phyloP scores from a whole-genome alignment of 2,329 filamentous ascomycete genomes.

The Grosmannia clavigera region DNA sequence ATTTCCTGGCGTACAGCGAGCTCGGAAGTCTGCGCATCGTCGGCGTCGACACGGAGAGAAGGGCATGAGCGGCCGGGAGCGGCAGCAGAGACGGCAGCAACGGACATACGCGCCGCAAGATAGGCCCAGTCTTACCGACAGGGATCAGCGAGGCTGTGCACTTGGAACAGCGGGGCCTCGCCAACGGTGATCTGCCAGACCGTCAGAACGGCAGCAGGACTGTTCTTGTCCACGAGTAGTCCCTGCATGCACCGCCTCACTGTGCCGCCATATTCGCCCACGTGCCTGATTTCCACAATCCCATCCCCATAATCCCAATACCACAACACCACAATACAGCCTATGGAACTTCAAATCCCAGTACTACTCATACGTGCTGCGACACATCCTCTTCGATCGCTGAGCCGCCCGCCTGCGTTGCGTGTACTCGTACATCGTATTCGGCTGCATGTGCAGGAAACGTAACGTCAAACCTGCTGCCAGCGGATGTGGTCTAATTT shows the following conservation, averaged over 20 bases:
- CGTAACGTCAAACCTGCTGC: too few species aligned
- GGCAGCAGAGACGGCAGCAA: background rate
- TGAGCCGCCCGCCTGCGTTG: too few species aligned
- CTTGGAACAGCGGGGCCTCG: background rate
- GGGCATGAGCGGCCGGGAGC: background rate
- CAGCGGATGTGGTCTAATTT: too few species aligned
- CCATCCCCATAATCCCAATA: background rate
- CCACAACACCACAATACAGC: background rate
- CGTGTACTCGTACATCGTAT: too few species aligned
- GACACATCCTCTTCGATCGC: too few species aligned
- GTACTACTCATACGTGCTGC: too few species aligned
- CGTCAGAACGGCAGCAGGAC: background rate
- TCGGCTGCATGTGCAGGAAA: too few species aligned
- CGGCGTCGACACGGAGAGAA: conserved; percentile 36
- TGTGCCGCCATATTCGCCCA: background rate
- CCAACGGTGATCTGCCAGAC: background rate
- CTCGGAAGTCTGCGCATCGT: conserved; percentile 56
- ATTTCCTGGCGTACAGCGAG: conserved; percentile 64
- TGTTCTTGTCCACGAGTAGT: background rate
- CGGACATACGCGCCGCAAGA: too few species aligned
- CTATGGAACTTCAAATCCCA: too few species aligned
- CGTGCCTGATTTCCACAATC: background rate
- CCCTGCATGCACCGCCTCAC: background rate
- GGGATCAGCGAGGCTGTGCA: background rate
- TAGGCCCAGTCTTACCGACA: background rate